Conservation (phyloP, 2,329 filamentous ascomycete genomes). For the Mariannaea sp. region DNA sequence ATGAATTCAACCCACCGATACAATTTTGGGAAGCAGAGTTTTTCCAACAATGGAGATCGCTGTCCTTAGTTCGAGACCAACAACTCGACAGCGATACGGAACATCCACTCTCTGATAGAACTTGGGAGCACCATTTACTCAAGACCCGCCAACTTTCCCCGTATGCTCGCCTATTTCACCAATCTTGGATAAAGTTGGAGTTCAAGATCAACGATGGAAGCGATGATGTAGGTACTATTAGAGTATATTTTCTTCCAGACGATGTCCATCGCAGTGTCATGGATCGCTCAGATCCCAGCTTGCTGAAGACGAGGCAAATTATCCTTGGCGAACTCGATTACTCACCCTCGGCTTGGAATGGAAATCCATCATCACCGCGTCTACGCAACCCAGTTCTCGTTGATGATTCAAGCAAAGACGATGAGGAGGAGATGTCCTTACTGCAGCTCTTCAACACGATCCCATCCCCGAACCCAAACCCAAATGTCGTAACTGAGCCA, state of each 20-base stretch:
- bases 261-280: conserved; percentile 62
- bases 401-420: conserved; percentile 31
- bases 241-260: conserved; percentile 68
- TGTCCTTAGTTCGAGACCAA: conserved; percentile 31
- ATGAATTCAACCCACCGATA: conserved; percentile 20
- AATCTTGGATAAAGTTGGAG: conserved; percentile 52
- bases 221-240: conserved; percentile 42
- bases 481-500: conserved; percentile 52
- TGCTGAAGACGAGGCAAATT: conserved; percentile 52
- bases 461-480: conserved; percentile 67
- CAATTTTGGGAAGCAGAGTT: conserved; percentile 23
- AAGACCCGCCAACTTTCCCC: conserved; percentile 29
- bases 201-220: conserved; percentile 37
- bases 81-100: not conserved
- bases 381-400: conserved; percentile 15
- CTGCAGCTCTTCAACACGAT: conserved; percentile 76
- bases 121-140: conserved; percentile 40
- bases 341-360: conserved; percentile 60
- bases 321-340: conserved; percentile 62
- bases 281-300: conserved; percentile 50
- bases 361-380: conserved; percentile 33
- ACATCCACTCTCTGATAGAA: conserved; percentile 17
- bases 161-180: conserved; percentile 41
- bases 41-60: conserved; percentile 37
- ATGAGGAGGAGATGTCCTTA: conserved; percentile 52